Evolutionary conservation across 768 basidiomycete genomes (phyloP).

Genomic region (Serendipita sp.): DNA sequence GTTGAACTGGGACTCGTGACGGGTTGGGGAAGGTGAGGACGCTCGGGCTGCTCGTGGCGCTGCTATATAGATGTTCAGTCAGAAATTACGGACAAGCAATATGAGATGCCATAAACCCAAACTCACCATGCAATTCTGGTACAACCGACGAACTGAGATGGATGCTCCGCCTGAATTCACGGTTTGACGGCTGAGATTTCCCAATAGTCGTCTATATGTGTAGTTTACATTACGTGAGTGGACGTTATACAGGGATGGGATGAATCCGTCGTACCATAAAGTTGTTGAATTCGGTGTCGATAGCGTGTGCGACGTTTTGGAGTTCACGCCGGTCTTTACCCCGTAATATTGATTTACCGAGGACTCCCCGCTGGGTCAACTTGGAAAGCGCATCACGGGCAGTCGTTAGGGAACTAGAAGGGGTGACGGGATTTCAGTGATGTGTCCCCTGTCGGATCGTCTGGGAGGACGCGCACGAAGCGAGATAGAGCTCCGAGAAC

Average conservation of each 20-base stretch:
- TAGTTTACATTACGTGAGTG: background rate
- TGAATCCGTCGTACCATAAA: background rate
- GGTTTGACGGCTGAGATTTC: background rate
- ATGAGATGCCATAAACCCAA: background rate
- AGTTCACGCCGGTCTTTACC: background rate
- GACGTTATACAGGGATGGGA: background rate
- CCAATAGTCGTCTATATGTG: background rate
- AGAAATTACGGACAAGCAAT: background rate
- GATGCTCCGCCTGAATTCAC: background rate
- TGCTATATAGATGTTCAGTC: background rate
- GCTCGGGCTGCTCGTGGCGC: background rate
- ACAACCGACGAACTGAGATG: background rate
- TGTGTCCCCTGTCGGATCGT: background rate
- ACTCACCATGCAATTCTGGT: too few relatives aligned
- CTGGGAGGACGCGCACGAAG: too few relatives aligned
- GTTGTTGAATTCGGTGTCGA: background rate
- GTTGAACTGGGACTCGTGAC: background rate
- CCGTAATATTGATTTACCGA: background rate
- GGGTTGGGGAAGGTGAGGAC: background rate
- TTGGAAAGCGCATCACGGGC: background rate
- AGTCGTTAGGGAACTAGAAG: background rate
- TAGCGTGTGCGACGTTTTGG: background rate
- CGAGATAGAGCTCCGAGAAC: background rate
- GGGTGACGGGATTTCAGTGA: background rate
- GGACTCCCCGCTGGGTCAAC: background rate